Evolutionary conservation across 1,284 basidiomycete species (phyloP).

Genomic region (Tilletia walkeri): DNA sequence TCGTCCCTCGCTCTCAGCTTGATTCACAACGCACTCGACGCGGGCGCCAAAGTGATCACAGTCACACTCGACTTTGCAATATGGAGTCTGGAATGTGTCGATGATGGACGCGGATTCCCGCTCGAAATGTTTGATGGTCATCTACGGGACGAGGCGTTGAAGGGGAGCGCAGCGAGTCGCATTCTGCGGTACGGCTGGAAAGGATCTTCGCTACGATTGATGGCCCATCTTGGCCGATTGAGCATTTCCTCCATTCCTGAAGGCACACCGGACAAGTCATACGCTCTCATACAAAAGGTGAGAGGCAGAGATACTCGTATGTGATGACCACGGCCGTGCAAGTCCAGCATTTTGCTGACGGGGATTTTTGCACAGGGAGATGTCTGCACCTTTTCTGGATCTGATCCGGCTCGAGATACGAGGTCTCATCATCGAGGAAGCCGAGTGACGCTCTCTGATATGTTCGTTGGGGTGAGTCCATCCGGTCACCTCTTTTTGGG

Average conservation of each 20-base stretch:
- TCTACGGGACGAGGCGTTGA: no score
- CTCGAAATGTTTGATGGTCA: no score
- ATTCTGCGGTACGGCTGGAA: background rate
- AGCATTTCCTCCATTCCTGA: background rate
- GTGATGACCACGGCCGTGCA: no score
- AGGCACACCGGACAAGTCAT: background rate
- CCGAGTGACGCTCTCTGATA: background rate
- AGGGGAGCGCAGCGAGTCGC: no score
- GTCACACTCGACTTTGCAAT: background rate
- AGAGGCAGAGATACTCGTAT: no score
- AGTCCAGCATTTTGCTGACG: background rate
- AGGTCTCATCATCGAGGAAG: background rate
- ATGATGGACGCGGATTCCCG: conserved; percentile 4
- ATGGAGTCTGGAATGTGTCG: background rate
- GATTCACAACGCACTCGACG: conserved; percentile 9
- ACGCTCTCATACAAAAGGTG: background rate
- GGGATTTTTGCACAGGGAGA: background rate
- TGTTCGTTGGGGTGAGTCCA: conserved; percentile 2
- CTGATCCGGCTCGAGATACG: no score
- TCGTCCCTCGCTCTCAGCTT: background rate
- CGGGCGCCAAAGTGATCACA: background rate
- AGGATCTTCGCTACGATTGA: background rate
- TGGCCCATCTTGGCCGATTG: conserved; percentile 9
- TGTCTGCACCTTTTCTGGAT: background rate
- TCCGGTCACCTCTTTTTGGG: no score